A percentile compares a stretch with the other conserved stretches of the same genome.
These are phyloP conservation scores for Cystofilobasidium ferigula DNA, from an alignment of 768 basidiomycete species.

Conservation along the genomic window DNA sequence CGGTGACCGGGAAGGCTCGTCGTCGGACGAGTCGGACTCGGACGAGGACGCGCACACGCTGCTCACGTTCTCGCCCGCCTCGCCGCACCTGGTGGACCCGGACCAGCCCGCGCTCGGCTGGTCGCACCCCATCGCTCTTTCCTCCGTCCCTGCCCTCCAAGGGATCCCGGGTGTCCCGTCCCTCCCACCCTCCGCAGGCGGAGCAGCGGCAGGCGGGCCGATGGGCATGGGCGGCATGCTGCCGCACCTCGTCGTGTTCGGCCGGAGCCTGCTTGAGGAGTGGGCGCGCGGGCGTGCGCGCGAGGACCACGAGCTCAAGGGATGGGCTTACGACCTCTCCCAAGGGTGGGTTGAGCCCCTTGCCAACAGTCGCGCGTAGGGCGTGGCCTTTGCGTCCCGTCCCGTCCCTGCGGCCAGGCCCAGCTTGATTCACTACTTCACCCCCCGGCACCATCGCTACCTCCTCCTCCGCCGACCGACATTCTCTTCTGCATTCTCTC, in stretches of 20 bases:
- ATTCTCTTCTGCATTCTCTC: too few relatives aligned
- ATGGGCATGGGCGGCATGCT: constrained; percentile 18
- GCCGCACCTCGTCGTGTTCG: constrained; percentile 25
- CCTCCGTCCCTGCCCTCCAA: background rate
- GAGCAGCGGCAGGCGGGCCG: background rate
- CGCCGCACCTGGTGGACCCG: constrained; percentile 10
- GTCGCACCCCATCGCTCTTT: constrained; percentile 14
- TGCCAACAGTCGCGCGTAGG: too few relatives aligned
- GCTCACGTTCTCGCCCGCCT: background rate
- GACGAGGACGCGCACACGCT: background rate
- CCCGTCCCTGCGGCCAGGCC: too few relatives aligned
- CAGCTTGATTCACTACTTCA: too few relatives aligned
- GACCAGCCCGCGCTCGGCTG: constrained; percentile 15
- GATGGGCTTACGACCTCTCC: background rate
- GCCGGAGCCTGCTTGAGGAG: constrained; percentile 18
- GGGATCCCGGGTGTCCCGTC: constrained; percentile 1
- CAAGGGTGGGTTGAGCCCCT: background rate
- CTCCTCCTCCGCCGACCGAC: too few relatives aligned
- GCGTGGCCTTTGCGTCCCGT: too few relatives aligned
- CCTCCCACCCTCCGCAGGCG: background rate
- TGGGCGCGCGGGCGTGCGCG: constrained; percentile 1
- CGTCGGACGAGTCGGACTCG: background rate
- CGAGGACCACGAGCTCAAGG: background rate
- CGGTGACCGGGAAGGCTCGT: too few relatives aligned
- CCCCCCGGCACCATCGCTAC: too few relatives aligned